Evolutionary conservation across 2,329 filamentous ascomycete species (phyloP).

Genomic region (Pyricularia sp.): DNA sequence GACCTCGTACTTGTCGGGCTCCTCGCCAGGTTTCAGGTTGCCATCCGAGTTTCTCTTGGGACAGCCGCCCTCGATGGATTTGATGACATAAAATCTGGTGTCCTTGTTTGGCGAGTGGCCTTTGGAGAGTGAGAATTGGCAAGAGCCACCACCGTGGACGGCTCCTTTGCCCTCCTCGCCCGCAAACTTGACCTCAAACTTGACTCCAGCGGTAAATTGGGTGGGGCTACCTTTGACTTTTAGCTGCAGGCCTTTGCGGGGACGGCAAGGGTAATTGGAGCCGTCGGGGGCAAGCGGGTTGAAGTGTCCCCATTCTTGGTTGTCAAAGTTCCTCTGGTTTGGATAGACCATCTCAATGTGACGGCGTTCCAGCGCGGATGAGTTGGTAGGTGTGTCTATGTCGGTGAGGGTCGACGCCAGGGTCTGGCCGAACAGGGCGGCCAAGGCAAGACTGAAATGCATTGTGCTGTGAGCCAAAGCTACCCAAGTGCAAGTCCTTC

Average conservation of each 20-base stretch:
- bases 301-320: neutral
- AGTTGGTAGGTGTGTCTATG: neutral
- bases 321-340: neutral
- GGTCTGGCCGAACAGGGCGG: neutral
- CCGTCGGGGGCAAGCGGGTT: constrained; percentile 3
- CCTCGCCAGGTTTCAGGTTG: constrained; percentile 8
- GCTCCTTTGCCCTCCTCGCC: constrained; percentile 5
- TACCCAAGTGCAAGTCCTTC: neutral
- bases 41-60: constrained; percentile 10
- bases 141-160: constrained; percentile 13
- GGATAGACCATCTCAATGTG: constrained; percentile 1
- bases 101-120: neutral
- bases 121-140: constrained; percentile 14
- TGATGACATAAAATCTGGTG: constrained; percentile 16
- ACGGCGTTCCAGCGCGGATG: neutral
- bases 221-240: neutral
- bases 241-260: neutral
- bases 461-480: neutral
- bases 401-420: neutral
- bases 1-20: constrained; percentile 11
- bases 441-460: neutral
- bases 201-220: neutral
- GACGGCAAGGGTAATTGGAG: constrained; percentile 1
- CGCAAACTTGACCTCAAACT: constrained; percentile 9
- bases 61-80: constrained; percentile 19